A percentile compares a stretch with the other conserved stretches of the same genome.
phyloP scores from a whole-genome alignment of 2,329 filamentous ascomycete species.

The Fusarium sp. region DNA sequence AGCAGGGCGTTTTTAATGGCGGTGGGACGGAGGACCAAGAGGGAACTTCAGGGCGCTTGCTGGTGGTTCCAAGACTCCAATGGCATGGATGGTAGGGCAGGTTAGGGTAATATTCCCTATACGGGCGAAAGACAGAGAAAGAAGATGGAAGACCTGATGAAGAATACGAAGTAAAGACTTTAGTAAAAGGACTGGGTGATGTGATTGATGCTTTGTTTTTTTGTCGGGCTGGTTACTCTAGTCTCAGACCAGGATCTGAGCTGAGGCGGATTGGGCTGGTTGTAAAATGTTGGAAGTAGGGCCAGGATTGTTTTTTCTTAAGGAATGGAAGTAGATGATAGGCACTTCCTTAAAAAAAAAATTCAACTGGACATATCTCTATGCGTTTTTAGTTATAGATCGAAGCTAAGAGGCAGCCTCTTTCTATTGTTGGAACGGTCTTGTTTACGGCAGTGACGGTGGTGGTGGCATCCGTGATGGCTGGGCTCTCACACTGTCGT shows the following conservation, averaged over 20 bases:
- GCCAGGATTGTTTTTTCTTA: neutral
- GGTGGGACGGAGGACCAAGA: slow-evolving; percentile 45
- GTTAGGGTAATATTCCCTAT: neutral
- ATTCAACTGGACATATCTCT: neutral
- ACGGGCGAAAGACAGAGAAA: slow-evolving; percentile 23
- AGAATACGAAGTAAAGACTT: slow-evolving; percentile 40
- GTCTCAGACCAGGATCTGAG: slow-evolving; percentile 19
- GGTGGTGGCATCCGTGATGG: slow-evolving; percentile 33
- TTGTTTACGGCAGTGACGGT: slow-evolving; percentile 39
- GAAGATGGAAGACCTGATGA: slow-evolving; percentile 12
- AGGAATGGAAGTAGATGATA: neutral
- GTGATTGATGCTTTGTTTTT: slow-evolving; percentile 29
- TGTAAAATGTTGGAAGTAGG: slow-evolving; percentile 4
- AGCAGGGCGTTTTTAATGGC: slow-evolving; percentile 41
- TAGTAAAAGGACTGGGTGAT: slow-evolving; percentile 13
- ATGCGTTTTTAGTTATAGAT: slow-evolving; percentile 27
- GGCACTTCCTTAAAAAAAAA: neutral
- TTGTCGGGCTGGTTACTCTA: slow-evolving; percentile 11
- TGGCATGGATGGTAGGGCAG: neutral
- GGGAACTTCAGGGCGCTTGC: slow-evolving; percentile 14
- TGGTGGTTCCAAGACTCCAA: slow-evolving; percentile 28
- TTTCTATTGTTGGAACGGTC: slow-evolving; percentile 40
- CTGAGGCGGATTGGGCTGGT: slow-evolving; percentile 33
- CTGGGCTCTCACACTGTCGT: neutral
- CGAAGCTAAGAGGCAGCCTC: slow-evolving; percentile 35